Evolutionary conservation across 2,329 filamentous ascomycete species (phyloP), one percentile per base, ranked within the genome.

Genomic region (Pseudogymnoascus sp.): DNA sequence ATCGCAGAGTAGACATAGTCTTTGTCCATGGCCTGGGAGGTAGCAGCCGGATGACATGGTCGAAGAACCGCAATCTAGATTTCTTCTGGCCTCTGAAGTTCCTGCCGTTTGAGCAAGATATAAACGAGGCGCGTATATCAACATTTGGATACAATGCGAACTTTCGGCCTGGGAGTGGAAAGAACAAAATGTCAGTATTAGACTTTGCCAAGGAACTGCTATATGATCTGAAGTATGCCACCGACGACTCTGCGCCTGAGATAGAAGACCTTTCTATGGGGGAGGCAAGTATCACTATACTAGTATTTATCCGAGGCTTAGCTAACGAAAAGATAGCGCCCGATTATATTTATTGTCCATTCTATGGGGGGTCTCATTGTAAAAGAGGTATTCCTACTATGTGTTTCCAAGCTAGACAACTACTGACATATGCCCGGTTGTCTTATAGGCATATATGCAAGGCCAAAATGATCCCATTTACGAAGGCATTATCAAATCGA

Each of bases 351-450:
- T 27, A 70, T 80, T 15, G 76, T 69, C 4, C 78, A 80, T 64
- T 76, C 74, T 39, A 78, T 80, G 77, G 77, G 78, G 0, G 78
- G 78, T n/a, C 59, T 73, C 2, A 67, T 74, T 4, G 63, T 70
- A 5, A 74, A 73, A 36, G 66, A 72, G 63, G 61, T 58, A 21
- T 39, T 39, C 4, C 36, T 39, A 17, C 4, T 12, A n/a, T n/a
- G 13, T n/a, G 35, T 38, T 38, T 38, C 35, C 4, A 13, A 38
- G 2, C 35, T 2, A 38, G 35, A 38, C 12, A 38, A 5, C 35
- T 5, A 38, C 35, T 38, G 1, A 38, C n/a, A 12, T 38, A n/a
- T n/a, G 21, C 21, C 35, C 35, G 35, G 35, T n/a, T 38, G 5
- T n/a, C 35, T 33, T n/a, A 38, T 38, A 38, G 36, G 36, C 36